Conservation (phyloP, 441 rosid species). For the Pelargonium cotyledonis region DNA sequence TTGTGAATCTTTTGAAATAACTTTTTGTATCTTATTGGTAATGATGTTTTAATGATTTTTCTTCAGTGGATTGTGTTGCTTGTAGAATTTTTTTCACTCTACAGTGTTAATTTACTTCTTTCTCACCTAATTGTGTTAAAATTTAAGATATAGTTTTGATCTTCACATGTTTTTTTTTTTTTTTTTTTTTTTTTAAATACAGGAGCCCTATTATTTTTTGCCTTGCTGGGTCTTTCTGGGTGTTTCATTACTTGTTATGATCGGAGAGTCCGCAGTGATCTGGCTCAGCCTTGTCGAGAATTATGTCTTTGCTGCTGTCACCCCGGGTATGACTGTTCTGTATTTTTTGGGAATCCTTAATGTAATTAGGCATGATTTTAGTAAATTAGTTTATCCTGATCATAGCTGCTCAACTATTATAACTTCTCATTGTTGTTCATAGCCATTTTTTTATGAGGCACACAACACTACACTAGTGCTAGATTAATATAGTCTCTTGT, state of each 20-base stretch:
- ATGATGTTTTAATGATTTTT: neutral
- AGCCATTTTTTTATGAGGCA: neutral
- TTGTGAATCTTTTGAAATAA: neutral
- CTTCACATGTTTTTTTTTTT: neutral
- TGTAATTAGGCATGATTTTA: neutral
- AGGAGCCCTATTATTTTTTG: constrained; percentile 94
- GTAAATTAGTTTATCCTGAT: neutral
- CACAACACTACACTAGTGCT: neutral
- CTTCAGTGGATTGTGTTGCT: neutral
- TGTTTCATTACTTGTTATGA: constrained; percentile 99
- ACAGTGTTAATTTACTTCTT: neutral
- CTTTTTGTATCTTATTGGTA: neutral
- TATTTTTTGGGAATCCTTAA: neutral
- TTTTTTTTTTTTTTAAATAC: constrained; percentile 13
- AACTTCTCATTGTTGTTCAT: neutral
- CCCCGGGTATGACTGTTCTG: constrained; percentile 63
- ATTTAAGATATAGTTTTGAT: constrained; percentile 2
- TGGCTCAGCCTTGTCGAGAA: constrained; percentile 98
- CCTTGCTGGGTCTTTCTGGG: constrained; percentile 96
- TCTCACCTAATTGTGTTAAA: neutral
- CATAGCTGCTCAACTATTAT: neutral
- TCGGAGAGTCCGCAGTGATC: constrained; percentile 92
- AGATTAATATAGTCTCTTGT: neutral
- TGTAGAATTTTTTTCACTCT: neutral
- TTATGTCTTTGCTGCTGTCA: constrained; percentile 98